Evolutionary conservation across 2,329 filamentous ascomycete species (phyloP), one percentile per base, ranked within the genome.

Genomic region (Aureobasidium pullulans): DNA sequence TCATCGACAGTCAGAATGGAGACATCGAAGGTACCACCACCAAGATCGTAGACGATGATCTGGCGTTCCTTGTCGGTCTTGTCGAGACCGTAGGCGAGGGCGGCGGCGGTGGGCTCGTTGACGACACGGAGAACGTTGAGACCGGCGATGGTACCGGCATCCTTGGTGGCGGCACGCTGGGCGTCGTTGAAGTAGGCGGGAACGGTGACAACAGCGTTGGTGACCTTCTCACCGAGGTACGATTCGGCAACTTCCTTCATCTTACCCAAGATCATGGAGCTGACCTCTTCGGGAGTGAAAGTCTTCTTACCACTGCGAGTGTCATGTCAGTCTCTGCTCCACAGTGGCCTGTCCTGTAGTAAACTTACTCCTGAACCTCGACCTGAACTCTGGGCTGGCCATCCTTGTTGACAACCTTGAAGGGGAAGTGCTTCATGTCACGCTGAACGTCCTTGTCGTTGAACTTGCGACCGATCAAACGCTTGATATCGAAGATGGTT

Each of bases 151-250:
- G 81, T 82, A 75, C 91, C 92, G 69, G 92, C 92, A 73, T 96
- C 91, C 85, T 96, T 96, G 77, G 91, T 96, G 63, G 92, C 91
- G 79, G 96, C 91, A 79, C 92, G 85, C 83, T 96, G 92, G 79
- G 91, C 92, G 81, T 96, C 92, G 80, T 96, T 96, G 89, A 96
- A 96, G 82, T 96, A 96, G 78, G 91, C 90, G 69, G 92, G 91
- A 67, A 96, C 92, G 64, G 92, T 96, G 66, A 96, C 91, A 70
- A 96, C 88, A 70, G 88, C 88, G 81, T 91, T 88, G 73, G 85
- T 89, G 64, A 92, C 87, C 77, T 89, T 88, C 82, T 90, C 87
- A 74, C 87, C 87, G 59, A 92, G 80, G 75, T 89, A 91, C 71
- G 80, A 78, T 80, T 92, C 88, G 68, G 88, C 87, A 65, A 88